Conservation (phyloP, 2,329 filamentous ascomycete species). For the Aspergillus unguis region DNA sequence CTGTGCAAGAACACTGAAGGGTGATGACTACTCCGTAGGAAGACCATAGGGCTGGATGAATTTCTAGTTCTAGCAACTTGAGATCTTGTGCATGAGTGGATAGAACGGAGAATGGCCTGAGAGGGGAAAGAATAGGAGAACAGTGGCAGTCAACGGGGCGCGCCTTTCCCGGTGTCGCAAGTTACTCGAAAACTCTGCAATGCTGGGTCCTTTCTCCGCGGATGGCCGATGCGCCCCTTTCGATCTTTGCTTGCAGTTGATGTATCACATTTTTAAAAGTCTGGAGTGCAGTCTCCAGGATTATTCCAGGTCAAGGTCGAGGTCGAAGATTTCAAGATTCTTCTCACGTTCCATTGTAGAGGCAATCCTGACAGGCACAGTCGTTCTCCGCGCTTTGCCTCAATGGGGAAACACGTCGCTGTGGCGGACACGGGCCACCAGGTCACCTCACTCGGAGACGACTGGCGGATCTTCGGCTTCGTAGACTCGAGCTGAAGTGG, state of each 20-base stretch:
- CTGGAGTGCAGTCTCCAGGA: neutral
- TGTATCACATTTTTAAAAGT: neutral
- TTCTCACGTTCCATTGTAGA: slow-evolving; percentile 12
- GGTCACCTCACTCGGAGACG: slow-evolving; percentile 6
- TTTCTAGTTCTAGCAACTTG: too few relatives aligned
- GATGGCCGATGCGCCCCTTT: neutral
- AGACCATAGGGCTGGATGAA: too few relatives aligned
- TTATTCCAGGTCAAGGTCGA: neutral
- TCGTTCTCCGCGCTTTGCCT: slow-evolving; percentile 19
- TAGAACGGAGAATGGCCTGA: slow-evolving; percentile 1
- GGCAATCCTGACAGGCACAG: neutral
- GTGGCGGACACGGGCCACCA: slow-evolving; percentile 13
- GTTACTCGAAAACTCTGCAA: slow-evolving; percentile 9
- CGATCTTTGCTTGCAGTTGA: slow-evolving; percentile 5
- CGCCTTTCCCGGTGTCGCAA: slow-evolving; percentile 7
- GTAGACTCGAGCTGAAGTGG: slow-evolving; percentile 13
- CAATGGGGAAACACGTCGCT: slow-evolving; percentile 17
- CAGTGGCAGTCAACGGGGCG: neutral
- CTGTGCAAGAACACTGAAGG: too few relatives aligned
- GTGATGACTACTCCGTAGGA: too few relatives aligned
- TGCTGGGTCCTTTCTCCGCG: slow-evolving; percentile 11
- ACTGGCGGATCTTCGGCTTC: slow-evolving; percentile 19
- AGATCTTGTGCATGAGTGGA: neutral
- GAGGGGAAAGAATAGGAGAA: slow-evolving; percentile 4
- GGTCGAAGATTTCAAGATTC: neutral